Evolutionary conservation across 495 filamentous ascomycete species (phyloP), one percentile per base, ranked within the genome.

Genomic region (Penicillium crystallinum): DNA sequence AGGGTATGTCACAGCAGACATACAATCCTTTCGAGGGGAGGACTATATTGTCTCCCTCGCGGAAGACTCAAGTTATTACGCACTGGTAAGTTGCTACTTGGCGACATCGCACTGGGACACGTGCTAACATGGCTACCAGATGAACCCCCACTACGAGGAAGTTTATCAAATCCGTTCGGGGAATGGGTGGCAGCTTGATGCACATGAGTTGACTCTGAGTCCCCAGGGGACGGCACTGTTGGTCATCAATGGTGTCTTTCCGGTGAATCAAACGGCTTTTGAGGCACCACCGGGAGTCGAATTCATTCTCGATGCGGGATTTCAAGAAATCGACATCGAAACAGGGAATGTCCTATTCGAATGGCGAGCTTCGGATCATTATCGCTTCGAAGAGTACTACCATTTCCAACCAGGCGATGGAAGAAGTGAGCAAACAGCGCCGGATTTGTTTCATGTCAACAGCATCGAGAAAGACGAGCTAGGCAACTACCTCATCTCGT

Each of bases 401-500:
- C 17, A 33, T 19, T 21, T 45, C 27, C 42, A 33, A 10, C 42
- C 42, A 4, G 18, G 42, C 9, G 42, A 45, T 12, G 42, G 42
- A 1, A 31, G 15, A 45, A 45, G 8, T 1, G 17, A 31, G 12
- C 18, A 29, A 33, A 45, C 25, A 0, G 27, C 42, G 1, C 27
- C 17, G 39, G 72, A 73, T 53, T 67, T 46, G 2, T 71, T 72
- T 42, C 58, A 64, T 33, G 21, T 64, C 3, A 64, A 64, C 44
- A 59, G 58, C 30, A 62, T 64, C 39, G 41, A 64, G 14, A 64
- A 64, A 54, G 58, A 56, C 25, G 30, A 56, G 49, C 55, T 56
- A 6, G 75, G 77, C n/a, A 73, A 78, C 57, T 81, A 77, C 52
- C 60, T 81, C 12, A 70, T 81, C 36, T 80, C 77, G 0, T 70